These are phyloP conservation scores for Cystobasidium pallidum DNA, from an alignment of 1,284 basidiomycete species.

Conservation along the genomic window DNA sequence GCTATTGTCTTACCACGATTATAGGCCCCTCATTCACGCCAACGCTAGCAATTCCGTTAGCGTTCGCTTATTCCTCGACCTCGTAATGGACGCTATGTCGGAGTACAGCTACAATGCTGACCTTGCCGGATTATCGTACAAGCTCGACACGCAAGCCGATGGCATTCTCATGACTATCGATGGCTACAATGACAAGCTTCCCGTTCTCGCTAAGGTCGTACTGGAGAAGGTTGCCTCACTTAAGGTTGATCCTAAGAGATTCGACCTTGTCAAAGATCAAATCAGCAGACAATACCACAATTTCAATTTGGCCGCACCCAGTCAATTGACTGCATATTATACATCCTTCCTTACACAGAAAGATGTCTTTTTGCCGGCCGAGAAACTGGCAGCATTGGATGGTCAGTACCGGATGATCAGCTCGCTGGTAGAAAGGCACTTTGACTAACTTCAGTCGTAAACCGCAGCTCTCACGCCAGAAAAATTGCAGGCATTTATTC, in stretches of 20 bases:
- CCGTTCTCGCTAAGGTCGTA: constrained; percentile 74
- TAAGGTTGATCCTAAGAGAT: constrained; percentile 70
- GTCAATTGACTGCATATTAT: constrained; percentile 79
- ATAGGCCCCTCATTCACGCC: constrained; percentile 56
- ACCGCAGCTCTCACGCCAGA: constrained; percentile 68
- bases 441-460: not conserved
- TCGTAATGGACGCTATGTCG: constrained; percentile 84
- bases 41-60: constrained; percentile 57
- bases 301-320: constrained; percentile 83
- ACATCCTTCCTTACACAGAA: constrained; percentile 71
- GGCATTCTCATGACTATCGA: constrained; percentile 72
- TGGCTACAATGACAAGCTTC: constrained; percentile 95
- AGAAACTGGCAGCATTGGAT: constrained; percentile 76
- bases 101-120: constrained; percentile 94
- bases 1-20: not conserved
- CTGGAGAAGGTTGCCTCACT: constrained; percentile 72
- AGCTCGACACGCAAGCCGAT: constrained; percentile 68
- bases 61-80: constrained; percentile 73
- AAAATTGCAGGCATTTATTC: constrained; percentile 72
- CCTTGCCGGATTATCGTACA: constrained; percentile 84
- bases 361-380: constrained; percentile 75
- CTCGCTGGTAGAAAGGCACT: too few relatives aligned
- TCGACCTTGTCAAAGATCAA: constrained; percentile 85
- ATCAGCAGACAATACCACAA: constrained; percentile 77
- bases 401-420: constrained; percentile 61